Base-by-base conservation (phyloP, 1,284 basidiomycete genomes). In the Abortiporus biennis region DNA sequence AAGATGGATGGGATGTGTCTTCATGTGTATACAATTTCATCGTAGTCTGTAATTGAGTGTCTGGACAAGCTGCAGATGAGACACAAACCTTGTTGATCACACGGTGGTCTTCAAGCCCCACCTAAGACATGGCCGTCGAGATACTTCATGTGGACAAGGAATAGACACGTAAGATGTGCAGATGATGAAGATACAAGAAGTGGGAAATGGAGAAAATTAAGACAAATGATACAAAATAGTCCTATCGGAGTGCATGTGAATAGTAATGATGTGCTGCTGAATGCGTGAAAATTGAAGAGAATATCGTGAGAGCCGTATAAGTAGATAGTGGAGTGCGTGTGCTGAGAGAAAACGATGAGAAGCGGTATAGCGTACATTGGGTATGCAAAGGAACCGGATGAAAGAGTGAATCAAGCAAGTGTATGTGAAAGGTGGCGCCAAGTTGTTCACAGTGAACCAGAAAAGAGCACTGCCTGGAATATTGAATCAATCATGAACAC, bases 301-400 rank as follows among this genome's bases (percentile, higher is more conserved):
- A 45, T n/a, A n/a, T n/a, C n/a, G n/a, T n/a, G n/a, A n/a, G n/a
- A n/a, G n/a, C n/a, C n/a, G n/a, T n/a, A n/a, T n/a, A n/a, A n/a
- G n/a, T n/a, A n/a, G n/a, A n/a, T n/a, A n/a, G n/a, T n/a, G n/a
- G n/a, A n/a, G n/a, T n/a, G n/a, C n/a, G n/a, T n/a, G 49, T 51
- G 49, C 43, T 48, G 48, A 40, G 22, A 40, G 30, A 30, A 33
- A 12, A 31, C 39, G 36, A 2, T 27, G 42, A 24, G 39, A 39
- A 38, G 41, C 49, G 53, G 53, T 54, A 54, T 54, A 49, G 31
- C 44, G 45, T 42, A 45, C 49, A 47, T 9, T 50, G 48, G 42
- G 51, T 51, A 51, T 54, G 51, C 48, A 42, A 24, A 39, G 12
- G n/a, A 34, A 34, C 33, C 9, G 9, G 11, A 12, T 9, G 17